Evolutionary conservation across 1,284 basidiomycete species (phyloP).

Genomic region (Singerocomus rubriflavus): DNA sequence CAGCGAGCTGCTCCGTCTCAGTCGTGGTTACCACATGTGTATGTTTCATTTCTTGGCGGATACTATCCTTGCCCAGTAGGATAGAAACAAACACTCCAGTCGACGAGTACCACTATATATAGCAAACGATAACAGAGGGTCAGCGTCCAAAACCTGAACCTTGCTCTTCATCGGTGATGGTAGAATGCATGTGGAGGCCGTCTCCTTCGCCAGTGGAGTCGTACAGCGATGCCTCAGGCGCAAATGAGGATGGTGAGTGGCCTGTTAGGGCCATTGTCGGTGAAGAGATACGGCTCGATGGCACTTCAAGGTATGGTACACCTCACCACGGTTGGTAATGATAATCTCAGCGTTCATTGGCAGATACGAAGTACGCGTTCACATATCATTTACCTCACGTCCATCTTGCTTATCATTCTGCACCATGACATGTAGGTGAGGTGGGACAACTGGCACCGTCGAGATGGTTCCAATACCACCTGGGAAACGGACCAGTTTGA

Average conservation of each 20-base stretch:
- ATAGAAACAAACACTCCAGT: neutral
- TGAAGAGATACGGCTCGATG: conserved; percentile 37
- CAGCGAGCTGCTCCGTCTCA: too few species aligned
- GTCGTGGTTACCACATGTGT: too few species aligned
- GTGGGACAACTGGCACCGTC: conserved; percentile 39
- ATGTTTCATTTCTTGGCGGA: too few species aligned
- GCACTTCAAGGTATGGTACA: conserved; percentile 29
- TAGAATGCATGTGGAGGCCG: conserved; percentile 25
- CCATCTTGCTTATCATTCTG: neutral
- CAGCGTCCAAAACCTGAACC: too few species aligned
- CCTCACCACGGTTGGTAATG: neutral
- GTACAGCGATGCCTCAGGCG: conserved; percentile 33
- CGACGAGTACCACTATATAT: neutral
- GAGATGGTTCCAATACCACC: conserved; percentile 41
- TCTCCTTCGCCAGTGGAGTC: conserved; percentile 35
- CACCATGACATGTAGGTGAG: conserved; percentile 34
- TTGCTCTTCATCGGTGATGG: neutral
- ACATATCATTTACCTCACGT: neutral
- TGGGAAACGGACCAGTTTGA: conserved; percentile 33
- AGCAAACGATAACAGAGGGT: too few species aligned
- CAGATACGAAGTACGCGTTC: conserved; percentile 35
- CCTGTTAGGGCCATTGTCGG: conserved; percentile 36
- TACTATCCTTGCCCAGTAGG: too few species aligned
- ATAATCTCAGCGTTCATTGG: conserved; percentile 6
- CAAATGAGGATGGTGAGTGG: conserved; percentile 35